phyloP scores from a whole-genome alignment of 1,139 yeast genomes.

The Lodderomyces oxycetoniae region DNA sequence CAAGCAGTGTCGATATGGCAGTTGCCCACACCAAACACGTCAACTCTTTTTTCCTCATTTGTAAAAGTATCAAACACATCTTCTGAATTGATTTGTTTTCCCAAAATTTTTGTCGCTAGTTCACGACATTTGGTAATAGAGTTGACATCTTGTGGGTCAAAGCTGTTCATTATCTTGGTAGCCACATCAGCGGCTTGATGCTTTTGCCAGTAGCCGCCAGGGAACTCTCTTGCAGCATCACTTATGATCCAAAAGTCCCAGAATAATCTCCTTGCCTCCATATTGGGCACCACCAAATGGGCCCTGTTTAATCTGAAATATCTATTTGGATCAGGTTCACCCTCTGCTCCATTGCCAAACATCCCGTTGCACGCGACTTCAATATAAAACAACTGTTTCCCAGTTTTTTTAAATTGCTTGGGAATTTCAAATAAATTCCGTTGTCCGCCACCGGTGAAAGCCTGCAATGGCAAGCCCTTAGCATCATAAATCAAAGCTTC shows the following conservation, averaged over 20 bases:
- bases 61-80: constrained; percentile 46
- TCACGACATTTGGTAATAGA: constrained; percentile 60
- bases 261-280: constrained; percentile 70
- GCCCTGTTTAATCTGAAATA: constrained; percentile 64
- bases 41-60: constrained; percentile 24
- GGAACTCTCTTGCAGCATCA: constrained; percentile 86
- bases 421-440: constrained; percentile 74
- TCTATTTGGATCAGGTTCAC: constrained; percentile 60
- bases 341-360: constrained; percentile 76
- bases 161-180: constrained; percentile 75
- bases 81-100: constrained; percentile 57
- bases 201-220: constrained; percentile 73
- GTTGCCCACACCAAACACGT: constrained; percentile 82
- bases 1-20: constrained; percentile 98
- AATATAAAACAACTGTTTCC: constrained; percentile 54
- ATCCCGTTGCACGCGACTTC: constrained; percentile 94
- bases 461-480: constrained; percentile 69
- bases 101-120: constrained; percentile 62
- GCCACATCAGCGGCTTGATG: constrained; percentile 75
- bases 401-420: constrained; percentile 37
- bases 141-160: constrained; percentile 52
- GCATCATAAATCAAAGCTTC: constrained; percentile 77
- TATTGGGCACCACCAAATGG: constrained; percentile 76
- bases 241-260: constrained; percentile 85
- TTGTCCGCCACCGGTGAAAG: constrained; percentile 85